These are phyloP conservation scores for Coccomyxa sp. DNA, from an alignment of 139 green algal genomes.

Conservation along the genomic window DNA sequence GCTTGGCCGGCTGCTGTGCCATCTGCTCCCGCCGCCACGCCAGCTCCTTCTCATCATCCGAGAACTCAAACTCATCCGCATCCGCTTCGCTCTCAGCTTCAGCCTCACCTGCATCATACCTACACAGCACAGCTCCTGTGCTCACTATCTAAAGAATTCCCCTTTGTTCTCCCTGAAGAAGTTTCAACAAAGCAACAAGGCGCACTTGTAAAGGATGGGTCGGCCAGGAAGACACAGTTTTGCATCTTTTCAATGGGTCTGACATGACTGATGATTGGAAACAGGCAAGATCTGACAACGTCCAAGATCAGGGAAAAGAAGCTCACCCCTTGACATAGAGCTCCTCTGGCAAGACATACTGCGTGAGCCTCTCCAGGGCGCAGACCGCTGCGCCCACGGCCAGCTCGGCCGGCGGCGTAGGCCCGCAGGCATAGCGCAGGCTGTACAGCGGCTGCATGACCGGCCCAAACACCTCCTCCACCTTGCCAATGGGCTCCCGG, in stretches of 20 bases:
- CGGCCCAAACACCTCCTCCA: constrained; percentile 54
- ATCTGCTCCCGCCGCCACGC: background rate
- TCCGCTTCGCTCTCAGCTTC: background rate
- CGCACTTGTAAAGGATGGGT: background rate
- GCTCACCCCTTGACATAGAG: background rate
- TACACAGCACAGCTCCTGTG: background rate
- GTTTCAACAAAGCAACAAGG: background rate
- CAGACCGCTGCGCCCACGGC: background rate
- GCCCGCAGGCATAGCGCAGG: constrained; percentile 3
- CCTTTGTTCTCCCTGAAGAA: background rate
- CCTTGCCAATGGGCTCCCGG: constrained; percentile 14
- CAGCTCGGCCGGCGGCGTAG: background rate
- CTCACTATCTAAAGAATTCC: background rate
- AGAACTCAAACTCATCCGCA: background rate
- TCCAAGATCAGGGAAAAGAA: background rate
- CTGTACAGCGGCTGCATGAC: constrained; percentile 34
- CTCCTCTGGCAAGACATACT: background rate
- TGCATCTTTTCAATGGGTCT: background rate
- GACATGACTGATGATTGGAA: background rate
- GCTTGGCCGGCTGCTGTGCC: background rate
- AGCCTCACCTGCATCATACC: background rate
- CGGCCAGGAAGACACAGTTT: background rate
- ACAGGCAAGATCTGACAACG: background rate
- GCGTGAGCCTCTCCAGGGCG: background rate
- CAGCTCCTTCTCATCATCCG: background rate